Evolutionary conservation across 768 basidiomycete genomes (phyloP).

Genomic region (Phylloporus sp.): DNA sequence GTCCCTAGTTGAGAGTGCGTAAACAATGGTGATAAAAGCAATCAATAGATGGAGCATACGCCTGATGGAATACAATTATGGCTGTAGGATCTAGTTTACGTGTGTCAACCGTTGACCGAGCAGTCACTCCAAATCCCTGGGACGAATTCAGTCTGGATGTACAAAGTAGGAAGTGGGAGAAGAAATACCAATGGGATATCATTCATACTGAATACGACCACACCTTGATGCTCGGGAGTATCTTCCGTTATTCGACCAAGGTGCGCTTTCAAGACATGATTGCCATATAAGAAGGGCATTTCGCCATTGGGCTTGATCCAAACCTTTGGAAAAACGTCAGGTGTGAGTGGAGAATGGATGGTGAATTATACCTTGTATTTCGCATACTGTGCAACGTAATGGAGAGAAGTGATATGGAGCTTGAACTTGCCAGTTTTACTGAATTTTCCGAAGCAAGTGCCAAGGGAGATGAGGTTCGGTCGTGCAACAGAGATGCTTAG

Average conservation of each 20-base stretch:
- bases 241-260: constrained; percentile 99
- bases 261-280: constrained; percentile 97
- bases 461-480: constrained; percentile 86
- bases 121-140: constrained; percentile 97
- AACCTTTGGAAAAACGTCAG: constrained; percentile 47
- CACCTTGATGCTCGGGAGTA: constrained; percentile 97
- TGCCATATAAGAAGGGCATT: constrained; percentile 99
- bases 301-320: constrained; percentile 99
- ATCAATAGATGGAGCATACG: constrained; percentile 42
- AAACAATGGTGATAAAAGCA: constrained; percentile 2
- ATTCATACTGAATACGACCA: constrained; percentile 93
- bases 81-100: constrained; percentile 95
- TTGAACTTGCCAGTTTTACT: constrained; percentile 97
- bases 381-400: constrained; percentile 92
- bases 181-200: constrained; percentile 81
- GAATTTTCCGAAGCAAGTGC: constrained; percentile 98
- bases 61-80: constrained; percentile 98
- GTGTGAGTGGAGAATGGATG: neutral
- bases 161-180: neutral
- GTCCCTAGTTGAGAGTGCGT: constrained; percentile 51
- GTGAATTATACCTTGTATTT: constrained; percentile 80
- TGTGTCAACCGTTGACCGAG: constrained; percentile 92
- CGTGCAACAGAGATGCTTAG: constrained; percentile 89
- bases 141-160: constrained; percentile 5
- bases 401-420: constrained; percentile 89